phyloP scores from a whole-genome alignment of 192 early-diverging fungal genomes.

The Phlyctochytrium bullatum region DNA sequence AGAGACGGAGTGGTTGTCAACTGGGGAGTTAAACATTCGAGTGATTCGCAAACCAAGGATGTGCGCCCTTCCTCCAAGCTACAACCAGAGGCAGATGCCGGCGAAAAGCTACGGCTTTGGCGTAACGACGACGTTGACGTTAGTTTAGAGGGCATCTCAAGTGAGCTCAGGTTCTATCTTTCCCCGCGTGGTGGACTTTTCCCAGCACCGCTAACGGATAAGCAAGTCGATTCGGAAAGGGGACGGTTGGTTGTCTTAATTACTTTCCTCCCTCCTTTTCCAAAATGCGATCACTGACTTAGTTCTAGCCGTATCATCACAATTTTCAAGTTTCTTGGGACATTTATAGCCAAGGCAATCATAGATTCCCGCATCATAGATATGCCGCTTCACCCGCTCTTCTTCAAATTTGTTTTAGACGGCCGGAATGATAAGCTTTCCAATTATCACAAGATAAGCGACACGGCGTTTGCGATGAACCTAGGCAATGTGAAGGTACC shows the following conservation, averaged over 20 bases:
- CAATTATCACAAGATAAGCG: too few species aligned
- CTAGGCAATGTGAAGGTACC: slow-evolving; percentile 18
- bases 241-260: too few species aligned
- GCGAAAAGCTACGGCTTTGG: slow-evolving; percentile 1
- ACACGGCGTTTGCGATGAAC: slow-evolving; percentile 26
- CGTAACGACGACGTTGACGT: slow-evolving; percentile 9
- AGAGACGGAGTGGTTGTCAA: slow-evolving; percentile 24
- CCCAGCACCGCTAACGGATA: slow-evolving; percentile 31
- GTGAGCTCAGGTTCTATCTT: slow-evolving; percentile 17
- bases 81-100: slow-evolving; percentile 2
- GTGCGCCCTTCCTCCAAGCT: too few species aligned
- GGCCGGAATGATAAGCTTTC: too few species aligned
- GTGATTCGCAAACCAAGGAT: slow-evolving; percentile 2
- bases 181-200: slow-evolving; percentile 32
- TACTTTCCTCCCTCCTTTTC: too few species aligned
- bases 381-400: slow-evolving; percentile 70
- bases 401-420: slow-evolving; percentile 71
- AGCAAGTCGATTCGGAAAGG: too few species aligned
- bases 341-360: slow-evolving; percentile 85
- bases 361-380: slow-evolving; percentile 85
- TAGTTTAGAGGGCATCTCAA: background rate
- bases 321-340: slow-evolving; percentile 75
- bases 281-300: too few species aligned
- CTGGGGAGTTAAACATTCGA: slow-evolving; percentile 52
- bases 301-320: slow-evolving; percentile 54